Evolutionary conservation across 202 grass and related monocot genomes (phyloP).

Genomic region (Elaeis oleifera): DNA sequence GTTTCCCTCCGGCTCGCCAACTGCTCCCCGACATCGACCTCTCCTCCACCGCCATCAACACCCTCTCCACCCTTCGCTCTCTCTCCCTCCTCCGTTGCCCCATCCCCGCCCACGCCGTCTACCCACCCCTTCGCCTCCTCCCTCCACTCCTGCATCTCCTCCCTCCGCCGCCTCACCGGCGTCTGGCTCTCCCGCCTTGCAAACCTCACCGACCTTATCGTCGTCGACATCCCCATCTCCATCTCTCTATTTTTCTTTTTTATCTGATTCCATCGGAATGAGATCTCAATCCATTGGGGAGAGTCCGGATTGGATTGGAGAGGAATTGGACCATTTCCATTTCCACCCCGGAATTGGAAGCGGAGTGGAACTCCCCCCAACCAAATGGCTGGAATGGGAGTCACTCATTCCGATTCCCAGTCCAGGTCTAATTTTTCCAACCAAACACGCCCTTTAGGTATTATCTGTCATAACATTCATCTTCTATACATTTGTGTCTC

Average conservation of each 20-base stretch:
- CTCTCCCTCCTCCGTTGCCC: slow-evolving; percentile 52
- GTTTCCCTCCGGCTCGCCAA: slow-evolving; percentile 57
- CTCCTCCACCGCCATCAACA: slow-evolving; percentile 46
- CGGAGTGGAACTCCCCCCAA: too few species aligned
- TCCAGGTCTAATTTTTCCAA: too few species aligned
- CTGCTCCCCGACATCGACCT: slow-evolving; percentile 67
- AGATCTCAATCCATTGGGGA: too few species aligned
- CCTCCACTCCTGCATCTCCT: slow-evolving; percentile 38
- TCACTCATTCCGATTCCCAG: too few species aligned
- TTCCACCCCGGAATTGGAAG: too few species aligned
- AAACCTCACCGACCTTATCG: slow-evolving; percentile 45
- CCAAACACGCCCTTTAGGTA: too few species aligned
- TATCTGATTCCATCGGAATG: too few species aligned
- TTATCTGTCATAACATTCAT: too few species aligned
- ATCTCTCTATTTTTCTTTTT: neutral
- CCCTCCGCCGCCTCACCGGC: slow-evolving; percentile 49
- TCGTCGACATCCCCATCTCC: slow-evolving; percentile 32
- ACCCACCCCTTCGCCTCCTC: slow-evolving; percentile 28
- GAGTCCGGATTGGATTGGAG: too few species aligned
- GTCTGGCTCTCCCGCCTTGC: slow-evolving; percentile 63
- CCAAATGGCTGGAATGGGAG: too few species aligned
- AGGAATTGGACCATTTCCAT: too few species aligned
- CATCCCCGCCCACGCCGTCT: slow-evolving; percentile 31
- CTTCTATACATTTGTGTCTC: too few species aligned
- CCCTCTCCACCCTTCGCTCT: slow-evolving; percentile 49